Evolutionary conservation across 371 early-diverging fungal genomes (phyloP).

Genomic region (Mycotypha africana): DNA sequence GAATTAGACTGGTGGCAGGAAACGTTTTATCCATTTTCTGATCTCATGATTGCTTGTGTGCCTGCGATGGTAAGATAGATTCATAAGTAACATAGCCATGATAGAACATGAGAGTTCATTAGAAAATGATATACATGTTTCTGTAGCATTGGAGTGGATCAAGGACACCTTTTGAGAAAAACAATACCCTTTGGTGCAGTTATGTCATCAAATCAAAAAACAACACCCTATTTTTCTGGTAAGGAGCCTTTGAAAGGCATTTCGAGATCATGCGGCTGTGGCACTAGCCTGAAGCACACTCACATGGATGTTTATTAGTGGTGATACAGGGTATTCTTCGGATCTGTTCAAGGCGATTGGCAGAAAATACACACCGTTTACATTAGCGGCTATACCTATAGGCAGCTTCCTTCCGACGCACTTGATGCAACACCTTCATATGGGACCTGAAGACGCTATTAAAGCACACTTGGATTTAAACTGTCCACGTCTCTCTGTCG

Average conservation of each 20-base stretch:
- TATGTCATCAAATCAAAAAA: constrained; percentile 42
- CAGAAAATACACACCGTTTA: constrained; percentile 43
- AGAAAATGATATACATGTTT: too few species aligned
- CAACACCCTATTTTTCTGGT: constrained; percentile 53
- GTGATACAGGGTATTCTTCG: constrained; percentile 55
- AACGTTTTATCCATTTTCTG: constrained; percentile 35
- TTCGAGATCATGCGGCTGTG: too few species aligned
- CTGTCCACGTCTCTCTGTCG: constrained; percentile 37
- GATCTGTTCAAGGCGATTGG: constrained; percentile 56
- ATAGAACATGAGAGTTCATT: too few species aligned
- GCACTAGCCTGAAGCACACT: too few species aligned
- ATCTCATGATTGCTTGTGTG: constrained; percentile 45
- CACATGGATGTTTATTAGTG: too few species aligned
- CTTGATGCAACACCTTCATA: constrained; percentile 54
- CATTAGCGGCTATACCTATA: constrained; percentile 56
- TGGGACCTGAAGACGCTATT: constrained; percentile 53
- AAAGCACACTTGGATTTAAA: constrained; percentile 44
- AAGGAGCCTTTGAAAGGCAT: constrained; percentile 5
- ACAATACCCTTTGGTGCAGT: constrained; percentile 56
- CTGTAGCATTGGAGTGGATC: constrained; percentile 56
- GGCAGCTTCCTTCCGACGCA: constrained; percentile 52
- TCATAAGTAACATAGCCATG: background rate
- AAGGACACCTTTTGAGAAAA: constrained; percentile 54
- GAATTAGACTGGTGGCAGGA: constrained; percentile 67
- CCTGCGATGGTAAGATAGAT: constrained; percentile 47